Evolutionary conservation across 345 rosid genomes (phyloP), one percentile per base, ranked within the genome.

Genomic region (Eucalyptus polybractea): DNA sequence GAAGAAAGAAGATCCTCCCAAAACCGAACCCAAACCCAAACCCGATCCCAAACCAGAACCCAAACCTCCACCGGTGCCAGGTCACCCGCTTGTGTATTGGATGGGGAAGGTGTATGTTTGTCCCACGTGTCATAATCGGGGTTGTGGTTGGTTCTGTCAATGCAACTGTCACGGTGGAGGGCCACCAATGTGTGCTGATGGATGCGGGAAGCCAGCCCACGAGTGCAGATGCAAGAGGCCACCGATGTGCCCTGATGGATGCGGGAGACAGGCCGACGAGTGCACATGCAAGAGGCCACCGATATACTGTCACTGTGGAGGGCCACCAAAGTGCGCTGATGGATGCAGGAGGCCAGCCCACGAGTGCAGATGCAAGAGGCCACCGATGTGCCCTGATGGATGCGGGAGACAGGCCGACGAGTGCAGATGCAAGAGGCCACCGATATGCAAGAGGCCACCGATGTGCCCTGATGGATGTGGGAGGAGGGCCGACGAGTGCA

Each of bases 261-360:
- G 76, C 49, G 94, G 94, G 3, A 91, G 95, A 72, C 31, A 4
- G 3, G 31, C 15, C 31, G 4, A 60, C 31, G 31, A 60, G 15
- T 60, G 67, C 67, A 60, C 1, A 65, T 65, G 72, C 37, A 4
- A 31, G 19, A 65, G 19, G 37, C 19, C 72, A 29, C 17, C 19
- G 16, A 3, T 91, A 11, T 11, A 47, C 50, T 47, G 50, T 11
- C 50, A 47, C 50, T 47, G 50, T 47, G 50, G 50, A 47, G 50
- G 51, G 51, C 51, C 16, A 50, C 51, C 51, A 14, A 14, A 0
- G 51, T 50, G 51, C 51, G 7, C 17, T 50, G 51, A 50, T 50
- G 51, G 51, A 13, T 50, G 51, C 17, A 15, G 51, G 17, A 50
- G 3, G 51, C 17, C 4, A 6, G 3, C 53, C 19, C 21, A 50